Base-by-base conservation (phyloP, 2,329 filamentous ascomycete genomes). In the Paracoccidioides brasiliensis region DNA sequence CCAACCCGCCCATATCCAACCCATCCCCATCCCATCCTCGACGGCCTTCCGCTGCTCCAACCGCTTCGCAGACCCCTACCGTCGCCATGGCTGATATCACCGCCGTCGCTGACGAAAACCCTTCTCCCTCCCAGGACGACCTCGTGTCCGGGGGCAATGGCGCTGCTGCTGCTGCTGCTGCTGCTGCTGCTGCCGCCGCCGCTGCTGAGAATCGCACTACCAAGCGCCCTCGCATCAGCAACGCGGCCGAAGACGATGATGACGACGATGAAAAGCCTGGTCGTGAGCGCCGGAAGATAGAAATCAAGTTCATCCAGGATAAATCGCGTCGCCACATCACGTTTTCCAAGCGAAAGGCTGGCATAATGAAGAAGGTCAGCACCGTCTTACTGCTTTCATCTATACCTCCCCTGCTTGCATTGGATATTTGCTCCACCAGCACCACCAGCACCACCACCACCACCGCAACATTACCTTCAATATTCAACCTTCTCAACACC, bases 291-390 rank as follows among this genome's bases (percentile, higher is more conserved):
- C 85, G 93, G 77, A 98, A 98, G 86, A 98, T 98, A 68, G 93
- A 98, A 76, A 98, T 98, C 78, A 98, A 98, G 81, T 98, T 98
- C 78, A 98, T 98, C 74, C 91, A 90, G 75, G 93, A 98, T 77
- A 98, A 98, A 80, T 97, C 91, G 76, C 90, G 93, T 76, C 87
- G 93, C 61, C 93, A 98, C 78, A 98, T 97, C 72, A 97, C 93
- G 67, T 97, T 98, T 74, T 97, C 91, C 65, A 98, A 98, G 84
- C 89, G 93, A 73, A 98, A 98, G 80, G 93, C 93, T 56, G 93
- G 93, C 66, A 97, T 98, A 74, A 97, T 98, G 93, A 97, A 98
- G 81, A 97, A 97, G 90, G 93, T 96, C 72, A 64, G 84, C 79
- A 60, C 14, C 22, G 22, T 22, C 1, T 22, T 22, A 1, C 22